Base-by-base conservation (phyloP, 139 green algal species). In the Picochlorum costavermella region DNA sequence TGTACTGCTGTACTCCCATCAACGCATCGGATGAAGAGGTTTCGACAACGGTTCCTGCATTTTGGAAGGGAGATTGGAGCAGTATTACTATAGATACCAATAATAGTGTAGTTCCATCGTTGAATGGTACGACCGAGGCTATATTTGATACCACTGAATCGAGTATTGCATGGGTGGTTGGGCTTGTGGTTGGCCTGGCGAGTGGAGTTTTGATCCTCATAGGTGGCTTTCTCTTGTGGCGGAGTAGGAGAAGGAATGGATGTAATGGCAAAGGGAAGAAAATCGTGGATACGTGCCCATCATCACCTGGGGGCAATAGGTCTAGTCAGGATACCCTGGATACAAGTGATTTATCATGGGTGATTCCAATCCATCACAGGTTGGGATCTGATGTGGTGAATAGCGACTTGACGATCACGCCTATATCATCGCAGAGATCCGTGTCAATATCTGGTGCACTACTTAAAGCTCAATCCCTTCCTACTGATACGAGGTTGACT, bases 1-100 rank as follows among this genome's bases (percentile, higher is more conserved):
- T 73, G 8, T 87, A 86, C 59, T 87, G 81, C 76, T 87, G 82
- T 71, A 63, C 44, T 33, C 50, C 33, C 6, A 26, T 9, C 2
- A 59, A 76, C 23, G 25, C 68, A 45, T 57, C 62, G 2, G 40
- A 37, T 36, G 11, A 56, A n/a, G 31, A 28, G 36, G 10, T 85
- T 3, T 58, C 26, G 8, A 67, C 58, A 14, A 45, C 33, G 44
- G 68, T 81, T 9, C 82, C 82, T 2, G 50, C 43, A 3, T 23
- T 69, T 28, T 88, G 81, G 81, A 71, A 63, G 3, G 63, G 50
- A 8, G n/a, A 30, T 53, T 20, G 16, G 17, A 53, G 16, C 12
- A 53, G 16, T 5, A 26, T 53, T 23, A 28, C 46, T 25, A 53
- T 28, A 28, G 46, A 20, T 26, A 28, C 46, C 16, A 53, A 53